These are phyloP conservation scores for Gyrodon lividus DNA, from an alignment of 768 basidiomycete species.

Conservation along the genomic window DNA sequence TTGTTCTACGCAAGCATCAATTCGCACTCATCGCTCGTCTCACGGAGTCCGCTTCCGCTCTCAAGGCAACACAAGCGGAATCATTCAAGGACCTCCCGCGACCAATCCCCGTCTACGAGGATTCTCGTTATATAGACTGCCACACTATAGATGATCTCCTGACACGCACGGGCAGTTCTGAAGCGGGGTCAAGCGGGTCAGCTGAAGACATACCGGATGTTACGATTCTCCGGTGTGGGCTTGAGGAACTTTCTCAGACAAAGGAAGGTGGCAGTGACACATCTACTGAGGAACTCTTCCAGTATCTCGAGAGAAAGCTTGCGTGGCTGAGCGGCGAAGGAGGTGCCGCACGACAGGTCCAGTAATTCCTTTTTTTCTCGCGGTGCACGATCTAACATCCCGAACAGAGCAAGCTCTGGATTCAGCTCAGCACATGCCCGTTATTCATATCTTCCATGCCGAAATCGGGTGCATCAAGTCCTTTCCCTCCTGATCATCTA, in stretches of 20 bases:
- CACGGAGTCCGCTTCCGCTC: conserved; percentile 50
- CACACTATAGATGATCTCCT: conserved; percentile 43
- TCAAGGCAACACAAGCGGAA: conserved; percentile 56
- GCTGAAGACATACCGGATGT: conserved; percentile 42
- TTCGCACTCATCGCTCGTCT: conserved; percentile 53
- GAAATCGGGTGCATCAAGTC: conserved; percentile 2
- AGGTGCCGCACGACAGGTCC: conserved; percentile 55
- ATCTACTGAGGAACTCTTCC: conserved; percentile 60
- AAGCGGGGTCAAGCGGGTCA: conserved; percentile 14
- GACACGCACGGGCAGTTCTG: conserved; percentile 8
- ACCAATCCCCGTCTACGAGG: conserved; percentile 51
- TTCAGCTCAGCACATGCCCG: conserved; percentile 48
- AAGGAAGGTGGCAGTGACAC: conserved; percentile 38
- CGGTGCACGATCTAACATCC: neutral
- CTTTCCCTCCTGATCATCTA: conserved; percentile 13
- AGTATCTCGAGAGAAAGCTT: conserved; percentile 53
- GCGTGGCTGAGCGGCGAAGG: conserved; percentile 56
- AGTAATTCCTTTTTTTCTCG: conserved; percentile 8
- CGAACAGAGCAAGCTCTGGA: conserved; percentile 55
- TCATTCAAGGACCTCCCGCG: conserved; percentile 58
- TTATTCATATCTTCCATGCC: conserved; percentile 45
- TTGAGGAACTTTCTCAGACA: conserved; percentile 46
- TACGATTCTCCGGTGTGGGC: conserved; percentile 62
- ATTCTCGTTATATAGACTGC: conserved; percentile 41
- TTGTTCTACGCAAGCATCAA: conserved; percentile 61